Base-by-base conservation (phyloP, 78 protist genomes). In the Cavenderia fasciculata region DNA sequence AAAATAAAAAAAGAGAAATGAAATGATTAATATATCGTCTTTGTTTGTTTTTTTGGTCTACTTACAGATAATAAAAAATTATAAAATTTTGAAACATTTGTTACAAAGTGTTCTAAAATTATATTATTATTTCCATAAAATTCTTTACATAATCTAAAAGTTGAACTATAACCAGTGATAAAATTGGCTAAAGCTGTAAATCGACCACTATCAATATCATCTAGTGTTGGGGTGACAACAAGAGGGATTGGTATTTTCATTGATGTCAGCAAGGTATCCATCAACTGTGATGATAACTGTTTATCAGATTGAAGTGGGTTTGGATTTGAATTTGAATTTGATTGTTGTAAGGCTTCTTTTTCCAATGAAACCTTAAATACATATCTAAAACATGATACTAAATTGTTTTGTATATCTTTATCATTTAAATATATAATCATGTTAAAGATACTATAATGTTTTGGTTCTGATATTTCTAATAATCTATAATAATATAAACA, bases 401-500 rank as follows among this genome's bases (percentile, higher is more conserved):
- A 33, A 16, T 23, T 31, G 6, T 34, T 61, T 25, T 82, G 90
- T 6, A 82, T 49, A 52, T 23, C 33, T 18, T 68, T 21, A 27
- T 82, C 78, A 1, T 21, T 12, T 14, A 56, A 54, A 10, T 46
- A 82, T 5, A 41, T 46, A 29, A 82, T 25, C 38, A 82, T 31
- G 23, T 23, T 61, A 16, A 40, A 51, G 2, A 82, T 14, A 2
- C 72, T 56, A 31, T 57, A 10, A 40, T 40, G 61, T 21, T 49
- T 46, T 31, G 65, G 66, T 43, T 41, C 33, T 68, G 87, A 78
- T 68, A 68, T 18, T 56, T 40, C 23, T 27, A 82, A 33, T 21
- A 82, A 41, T 16, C 61, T 54, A 31, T 33, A 56, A 82, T 68
- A 82, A 21, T 56, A 19, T 25, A 56, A 29, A 46, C 16, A 68